A percentile compares a stretch with the other conserved stretches of the same genome.
Evolutionary conservation across 768 basidiomycete species (phyloP).

Genomic region (Boletus barrowsii): DNA sequence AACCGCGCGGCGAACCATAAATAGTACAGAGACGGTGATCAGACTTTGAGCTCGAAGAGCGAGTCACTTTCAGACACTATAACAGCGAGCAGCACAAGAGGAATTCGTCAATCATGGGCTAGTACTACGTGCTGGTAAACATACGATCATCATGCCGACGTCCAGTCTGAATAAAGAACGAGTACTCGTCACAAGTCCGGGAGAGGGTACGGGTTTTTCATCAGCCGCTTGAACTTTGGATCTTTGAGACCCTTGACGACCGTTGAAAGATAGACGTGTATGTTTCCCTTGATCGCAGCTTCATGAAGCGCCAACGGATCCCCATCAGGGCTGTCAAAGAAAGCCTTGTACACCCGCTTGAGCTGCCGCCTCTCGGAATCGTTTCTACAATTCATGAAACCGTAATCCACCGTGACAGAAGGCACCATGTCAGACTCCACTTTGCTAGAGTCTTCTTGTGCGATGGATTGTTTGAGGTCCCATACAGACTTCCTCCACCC

Average conservation of each 20-base stretch:
- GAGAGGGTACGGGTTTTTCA: slow-evolving; percentile 1
- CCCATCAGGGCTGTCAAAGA: background rate
- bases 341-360: background rate
- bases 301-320: background rate
- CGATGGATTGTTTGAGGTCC: background rate
- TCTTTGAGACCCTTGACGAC: background rate
- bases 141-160: too few relatives aligned
- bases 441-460: background rate
- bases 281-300: background rate
- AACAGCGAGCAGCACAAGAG: too few relatives aligned
- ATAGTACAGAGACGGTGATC: too few relatives aligned
- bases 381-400: slow-evolving; percentile 1
- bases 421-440: background rate
- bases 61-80: too few relatives aligned
- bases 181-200: background rate
- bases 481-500: background rate
- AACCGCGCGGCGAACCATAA: too few relatives aligned
- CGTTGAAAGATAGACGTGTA: background rate
- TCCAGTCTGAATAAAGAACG: too few relatives aligned
- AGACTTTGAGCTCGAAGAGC: too few relatives aligned
- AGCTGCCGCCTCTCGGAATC: background rate
- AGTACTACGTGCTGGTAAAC: too few relatives aligned
- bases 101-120: too few relatives aligned
- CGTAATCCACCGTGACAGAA: background rate
- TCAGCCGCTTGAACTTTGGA: background rate